Evolutionary conservation across 2,329 filamentous ascomycete species (phyloP), one percentile per base, ranked within the genome.

Genomic region (Pseudocercospora crystallina): DNA sequence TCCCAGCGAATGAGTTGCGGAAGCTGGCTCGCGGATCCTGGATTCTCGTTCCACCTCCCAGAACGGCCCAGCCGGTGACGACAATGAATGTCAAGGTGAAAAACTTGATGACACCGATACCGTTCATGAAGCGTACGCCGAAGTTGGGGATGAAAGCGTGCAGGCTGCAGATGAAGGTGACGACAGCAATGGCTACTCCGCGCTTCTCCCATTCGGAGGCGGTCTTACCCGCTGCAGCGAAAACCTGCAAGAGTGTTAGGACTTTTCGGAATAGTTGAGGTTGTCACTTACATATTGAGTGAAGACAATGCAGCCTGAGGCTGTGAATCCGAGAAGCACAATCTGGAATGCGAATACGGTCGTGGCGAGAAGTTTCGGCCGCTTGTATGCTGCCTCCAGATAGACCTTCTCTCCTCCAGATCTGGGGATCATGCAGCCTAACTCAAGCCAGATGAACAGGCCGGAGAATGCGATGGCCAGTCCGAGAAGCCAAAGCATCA

Each of bases 401-500:
- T 86, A 87, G 0, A 85, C 84, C 0, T 84, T 83, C 57, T 87
- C 82, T 0, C 79, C 77, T 0, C 84, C 84, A 2, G 79, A 63
- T 79, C 86, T 1, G 83, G 83, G 54, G 85, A 87, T 55, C 83
- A 86, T 1, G 80, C 75, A 0, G 81, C 77, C 13, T 80, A 79
- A n/a, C 59, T 87, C 84, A 5, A 86, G 76, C 49, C 86, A 86
- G 0, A 84, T 77, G 0, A 75, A 70, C 3, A 85, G 73, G 1
- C 77, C 77, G 3, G 79, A 73, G 0, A 75, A 65, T 0, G 82
- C 77, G 47, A 84, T 80, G 26, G 85, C 40, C 47, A 80, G 80
- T 2, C 84, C 84, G 9, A 86, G 73, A 0, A 78, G 65, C 84
- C 84, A 87, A 67, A 81, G 86, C 11, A 87, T 74, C 47, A 87